Base-by-base conservation (phyloP, 495 filamentous ascomycete species). In the Mytilinidion resinicola region DNA sequence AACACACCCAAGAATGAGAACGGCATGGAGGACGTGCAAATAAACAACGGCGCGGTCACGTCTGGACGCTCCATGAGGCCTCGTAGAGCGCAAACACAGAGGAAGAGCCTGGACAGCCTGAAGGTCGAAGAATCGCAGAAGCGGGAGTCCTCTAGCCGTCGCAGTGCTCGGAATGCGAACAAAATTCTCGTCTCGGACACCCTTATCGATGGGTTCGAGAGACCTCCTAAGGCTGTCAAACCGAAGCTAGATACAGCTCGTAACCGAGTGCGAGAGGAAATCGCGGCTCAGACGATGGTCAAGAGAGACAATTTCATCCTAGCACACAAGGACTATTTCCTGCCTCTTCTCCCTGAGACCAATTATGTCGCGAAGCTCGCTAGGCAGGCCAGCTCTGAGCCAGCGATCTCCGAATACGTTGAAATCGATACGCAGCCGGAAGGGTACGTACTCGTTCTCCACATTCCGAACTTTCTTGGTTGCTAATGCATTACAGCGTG, bases 291-390 rank as follows among this genome's bases (percentile, higher is more conserved):
- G 25, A 78, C 76, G n/a, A 75, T 70, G 34, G 67, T 64, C 4
- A 78, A 74, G 60, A 72, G 78, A 55, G 70, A 77, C 50, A 71
- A 70, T 1, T 84, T 82, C 64, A 69, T 82, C 25, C 51, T 82
- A 0, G 69, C 76, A 15, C 74, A 83, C 60, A 76, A 76, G 56
- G 68, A 80, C 7, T 67, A 73, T 52, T 82, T 83, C 69, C 66
- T 81, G 21, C 74, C 81, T 12, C 62, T 84, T 3, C 70, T 84
- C 9, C 81, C 81, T 1, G 65, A 69, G n/a, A 67, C 67, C 39
- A 84, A 82, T 59, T 77, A 82, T 60, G 70, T 84, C 43, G 54
- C 67, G 17, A 80, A 76, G 57, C 67, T 84, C 17, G 63, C 69
- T 19, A 68, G 38, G 6, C 15, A 43, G 14, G 47, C 41, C 12